Conservation (phyloP, 495 filamentous ascomycete species). For the Podospora anserina region DNA sequence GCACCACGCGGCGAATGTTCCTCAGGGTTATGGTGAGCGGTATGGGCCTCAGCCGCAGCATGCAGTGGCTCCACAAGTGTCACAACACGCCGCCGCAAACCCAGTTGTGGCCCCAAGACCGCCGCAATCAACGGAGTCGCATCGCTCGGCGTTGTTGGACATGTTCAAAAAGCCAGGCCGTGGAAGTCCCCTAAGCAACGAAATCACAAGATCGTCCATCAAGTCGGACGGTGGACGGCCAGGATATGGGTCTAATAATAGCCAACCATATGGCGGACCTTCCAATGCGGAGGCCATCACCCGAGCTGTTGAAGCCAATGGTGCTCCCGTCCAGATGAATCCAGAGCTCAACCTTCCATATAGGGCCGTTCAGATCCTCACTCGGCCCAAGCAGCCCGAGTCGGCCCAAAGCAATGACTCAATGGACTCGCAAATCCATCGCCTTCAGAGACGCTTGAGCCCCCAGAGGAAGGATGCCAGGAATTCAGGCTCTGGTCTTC, state of each 20-base stretch:
- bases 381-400: conserved; percentile 34
- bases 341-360: conserved; percentile 42
- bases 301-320: conserved; percentile 29
- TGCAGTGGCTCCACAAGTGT: neutral
- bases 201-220: conserved; percentile 19
- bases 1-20: conserved; percentile 16
- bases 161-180: conserved; percentile 48
- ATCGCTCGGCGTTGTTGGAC: conserved; percentile 45
- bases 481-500: conserved; percentile 15
- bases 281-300: conserved; percentile 31
- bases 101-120: conserved; percentile 20
- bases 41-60: neutral
- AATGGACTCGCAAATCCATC: conserved; percentile 20
- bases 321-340: conserved; percentile 35
- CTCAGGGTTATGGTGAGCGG: conserved; percentile 9
- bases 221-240: neutral
- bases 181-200: conserved; percentile 26
- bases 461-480: conserved; percentile 15
- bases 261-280: conserved; percentile 15
- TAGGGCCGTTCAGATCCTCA: conserved; percentile 41
- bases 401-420: conserved; percentile 12
- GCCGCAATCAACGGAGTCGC: conserved; percentile 39
- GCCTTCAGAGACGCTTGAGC: conserved; percentile 17
- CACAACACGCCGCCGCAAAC: conserved; percentile 10
- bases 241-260: conserved; percentile 14